phyloP scores from a whole-genome alignment of 1,284 basidiomycete genomes.

The Ustilago vetiveriae region DNA sequence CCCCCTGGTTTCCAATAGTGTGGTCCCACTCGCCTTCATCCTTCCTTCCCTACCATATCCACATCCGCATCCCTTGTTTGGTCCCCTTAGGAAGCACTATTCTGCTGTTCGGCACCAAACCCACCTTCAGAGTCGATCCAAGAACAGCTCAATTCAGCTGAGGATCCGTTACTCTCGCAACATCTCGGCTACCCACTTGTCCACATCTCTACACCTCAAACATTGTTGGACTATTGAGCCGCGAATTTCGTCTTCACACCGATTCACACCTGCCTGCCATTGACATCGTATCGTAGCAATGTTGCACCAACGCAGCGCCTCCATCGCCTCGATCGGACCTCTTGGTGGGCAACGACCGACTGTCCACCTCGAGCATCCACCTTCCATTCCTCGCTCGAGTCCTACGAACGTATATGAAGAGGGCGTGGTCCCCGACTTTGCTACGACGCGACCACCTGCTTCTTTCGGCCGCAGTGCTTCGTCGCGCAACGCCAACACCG shows the following conservation, averaged over 20 bases:
- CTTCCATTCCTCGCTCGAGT: slow-evolving; percentile 21
- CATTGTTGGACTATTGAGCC: not conserved
- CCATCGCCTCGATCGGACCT: slow-evolving; percentile 3
- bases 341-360: slow-evolving; percentile 10
- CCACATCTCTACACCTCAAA: not conserved
- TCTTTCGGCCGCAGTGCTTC: slow-evolving; percentile 29
- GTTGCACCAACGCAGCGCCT: slow-evolving; percentile 15
- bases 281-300: not conserved
- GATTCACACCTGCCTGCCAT: too few species aligned
- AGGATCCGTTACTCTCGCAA: not conserved
- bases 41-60: not conserved
- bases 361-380: slow-evolving; percentile 27
- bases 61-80: not conserved
- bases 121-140: slow-evolving; percentile 5
- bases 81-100: not conserved
- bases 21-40: too few species aligned
- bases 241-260: too few species aligned
- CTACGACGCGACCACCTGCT: slow-evolving; percentile 21
- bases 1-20: not conserved
- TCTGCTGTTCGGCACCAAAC: too few species aligned
- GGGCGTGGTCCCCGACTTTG: not conserved
- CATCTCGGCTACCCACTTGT: not conserved
- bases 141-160: slow-evolving; percentile 33
- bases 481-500: slow-evolving; percentile 6
- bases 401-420: not conserved